phyloP scores from a whole-genome alignment of 352 stramenopile genomes.

The Thraustotheca clavata region DNA sequence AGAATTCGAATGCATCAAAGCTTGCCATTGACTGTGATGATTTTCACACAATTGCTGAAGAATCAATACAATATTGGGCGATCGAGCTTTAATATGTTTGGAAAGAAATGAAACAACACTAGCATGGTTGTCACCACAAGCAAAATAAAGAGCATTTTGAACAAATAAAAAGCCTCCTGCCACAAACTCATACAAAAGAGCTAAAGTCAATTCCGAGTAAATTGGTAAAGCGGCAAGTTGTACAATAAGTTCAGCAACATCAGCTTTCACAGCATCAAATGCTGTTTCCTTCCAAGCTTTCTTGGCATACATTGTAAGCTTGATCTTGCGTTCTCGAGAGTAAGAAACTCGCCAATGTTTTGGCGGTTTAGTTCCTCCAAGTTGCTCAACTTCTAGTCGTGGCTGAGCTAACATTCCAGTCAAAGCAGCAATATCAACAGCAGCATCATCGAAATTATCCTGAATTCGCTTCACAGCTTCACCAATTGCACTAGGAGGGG shows the following conservation, averaged over 20 bases:
- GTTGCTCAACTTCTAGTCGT: not conserved
- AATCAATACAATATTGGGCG: not conserved
- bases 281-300: conserved; percentile 4
- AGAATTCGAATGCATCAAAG: not conserved
- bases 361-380: not conserved
- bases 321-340: not conserved
- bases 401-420: not conserved
- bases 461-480: not conserved
- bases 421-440: not conserved
- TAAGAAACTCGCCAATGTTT: conserved; percentile 14
- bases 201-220: not conserved
- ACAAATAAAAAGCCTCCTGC: conserved; percentile 11
- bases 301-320: conserved; percentile 5
- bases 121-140: not conserved
- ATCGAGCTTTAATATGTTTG: not conserved
- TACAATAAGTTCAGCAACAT: conserved; percentile 13
- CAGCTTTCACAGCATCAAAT: conserved; percentile 9
- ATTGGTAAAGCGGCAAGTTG: not conserved
- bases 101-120: conserved; percentile 4
- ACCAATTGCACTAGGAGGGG: not conserved
- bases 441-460: not conserved
- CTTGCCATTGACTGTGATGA: conserved; percentile 16
- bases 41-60: conserved; percentile 19
- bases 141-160: conserved; percentile 18
- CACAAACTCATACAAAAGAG: conserved; percentile 12